phyloP scores from a whole-genome alignment of 2,329 filamentous ascomycete species.

The Beauveria brongniartii region DNA sequence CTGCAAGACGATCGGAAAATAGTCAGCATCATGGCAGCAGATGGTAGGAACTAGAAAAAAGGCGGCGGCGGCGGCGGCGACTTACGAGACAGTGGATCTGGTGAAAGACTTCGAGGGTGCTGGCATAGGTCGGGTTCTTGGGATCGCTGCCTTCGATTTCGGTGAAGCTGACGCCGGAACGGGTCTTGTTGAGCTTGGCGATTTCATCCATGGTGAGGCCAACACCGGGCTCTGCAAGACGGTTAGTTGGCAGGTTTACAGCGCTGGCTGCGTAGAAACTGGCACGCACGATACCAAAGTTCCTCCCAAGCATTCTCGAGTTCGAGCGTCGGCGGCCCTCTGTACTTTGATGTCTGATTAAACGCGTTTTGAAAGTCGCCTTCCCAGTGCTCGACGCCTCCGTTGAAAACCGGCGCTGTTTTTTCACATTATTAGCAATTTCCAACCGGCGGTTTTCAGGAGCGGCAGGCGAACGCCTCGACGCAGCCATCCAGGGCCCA shows the following conservation, averaged over 20 bases:
- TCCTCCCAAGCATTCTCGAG: conserved; percentile 6
- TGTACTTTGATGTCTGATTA: conserved; percentile 7
- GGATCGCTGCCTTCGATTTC: conserved; percentile 8
- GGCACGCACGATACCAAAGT: conserved; percentile 8
- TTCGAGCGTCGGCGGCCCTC: conserved; percentile 10
- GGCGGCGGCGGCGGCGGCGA: too few species aligned
- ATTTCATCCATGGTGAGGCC: not conserved
- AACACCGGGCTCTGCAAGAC: not conserved
- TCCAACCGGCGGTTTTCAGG: not conserved
- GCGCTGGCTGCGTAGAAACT: not conserved
- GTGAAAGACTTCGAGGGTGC: conserved; percentile 14
- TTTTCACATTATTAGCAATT: not conserved
- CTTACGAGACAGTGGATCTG: conserved; percentile 15
- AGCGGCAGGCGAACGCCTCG: not conserved
- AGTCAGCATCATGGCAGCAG: not conserved
- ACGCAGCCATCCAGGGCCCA: not conserved
- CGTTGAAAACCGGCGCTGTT: conserved; percentile 5
- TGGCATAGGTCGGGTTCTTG: conserved; percentile 10
- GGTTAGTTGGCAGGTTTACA: not conserved
- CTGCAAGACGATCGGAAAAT: not conserved
- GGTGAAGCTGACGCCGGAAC: not conserved
- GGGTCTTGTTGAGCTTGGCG: conserved; percentile 10
- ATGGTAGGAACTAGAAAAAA: not conserved
- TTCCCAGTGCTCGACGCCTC: conserved; percentile 7
- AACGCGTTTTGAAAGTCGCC: conserved; percentile 5